Evolutionary conservation across 129 eudicot species (phyloP), one percentile per base, ranked within the genome.

Genomic region (Tagetes erecta): DNA sequence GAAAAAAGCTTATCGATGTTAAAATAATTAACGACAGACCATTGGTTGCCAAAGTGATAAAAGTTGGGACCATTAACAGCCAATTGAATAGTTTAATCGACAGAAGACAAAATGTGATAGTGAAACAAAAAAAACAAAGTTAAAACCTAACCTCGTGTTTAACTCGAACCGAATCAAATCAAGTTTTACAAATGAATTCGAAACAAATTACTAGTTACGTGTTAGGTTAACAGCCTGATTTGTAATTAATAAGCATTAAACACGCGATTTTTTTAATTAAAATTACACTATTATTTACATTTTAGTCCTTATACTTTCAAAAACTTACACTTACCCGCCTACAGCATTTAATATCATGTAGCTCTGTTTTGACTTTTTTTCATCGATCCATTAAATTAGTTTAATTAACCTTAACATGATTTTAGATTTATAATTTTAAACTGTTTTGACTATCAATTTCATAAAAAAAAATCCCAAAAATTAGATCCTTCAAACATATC

Each of bases 351-450:
- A 46, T 47, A 47, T n/a, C 60, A 40, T 34, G 66, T 11, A 10
- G 67, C 55, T 40, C 67, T 40, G 30, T 53, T 53, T 40, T 69
- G 62, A 69, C 73, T 67, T 67, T 9, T 35, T 12, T 9, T 0
- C 12, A 2, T 68, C 35, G 40, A 46, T 34, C 11, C 6, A 27
- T 46, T 20, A 7, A 64, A 20, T 20, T 20, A 20, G 27, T 20
- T 12, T 9, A 46, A 46, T 9, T 47, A 0, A 46, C 4, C 5
- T 30, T 5, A 68, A 20, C 14, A 4, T 58, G 6, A 34, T 47
- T 68, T 10, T 31, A 5, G 57, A 3, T 30, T 41, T 6, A 9
- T 44, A 14, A 45, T 45, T 31, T 1, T 66, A 66, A 30, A 66
- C 39, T 8, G 38, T 42, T 67, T 67, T 27, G 30, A 44, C 40